Base-by-base conservation (phyloP, 345 rosid species). In the Conringia planisiliqua region DNA sequence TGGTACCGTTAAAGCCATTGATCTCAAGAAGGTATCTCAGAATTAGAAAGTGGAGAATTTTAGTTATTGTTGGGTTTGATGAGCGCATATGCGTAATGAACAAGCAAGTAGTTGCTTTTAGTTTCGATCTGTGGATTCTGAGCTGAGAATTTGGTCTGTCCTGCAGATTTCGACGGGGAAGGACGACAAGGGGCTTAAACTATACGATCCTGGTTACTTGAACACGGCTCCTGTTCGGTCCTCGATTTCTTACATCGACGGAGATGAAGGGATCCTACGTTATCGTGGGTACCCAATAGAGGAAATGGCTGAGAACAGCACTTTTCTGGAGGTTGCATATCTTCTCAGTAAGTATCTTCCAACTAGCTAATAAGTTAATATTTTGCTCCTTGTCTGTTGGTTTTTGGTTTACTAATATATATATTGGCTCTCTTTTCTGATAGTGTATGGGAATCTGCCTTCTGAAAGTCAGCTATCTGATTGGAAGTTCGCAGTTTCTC, bases 201-300 rank as follows among this genome's bases (percentile, higher is more conserved):
- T 92, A 14, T 92, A 95, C 58, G 99, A 95, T 54, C 98, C 98
- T 1, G 99, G 99, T 29, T 95, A 92, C 68, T 80, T 90, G 74
- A 95, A 95, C 77, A 95, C 97, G 0, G 98, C 99, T 58, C 99
- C 98, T 2, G 98, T 92, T 26, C 83, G 84, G 16, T 95, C 97
- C 0, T 81, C 94, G 10, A 89, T 95, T 67, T 90, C 92, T 59
- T 95, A 92, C 66, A 92, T 95, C 11, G 98, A 95, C 75, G 99
- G 97, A 5, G 99, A 95, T 78, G 97, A 89, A 79, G 98, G 98
- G 60, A 67, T 74, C 33, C 61, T 74, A 0, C 73, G 78, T 38
- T 74, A 74, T 20, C 73, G 78, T 36, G 73, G 78, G 0, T 74
- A 67, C 24, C 78, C 78, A 3, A 67, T 74, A 3, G 78, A 74